A percentile compares a stretch with the other conserved stretches of the same genome.
phyloP scores from a whole-genome alignment of 495 filamentous ascomycete species.

The Hypoxylon lenormandii region DNA sequence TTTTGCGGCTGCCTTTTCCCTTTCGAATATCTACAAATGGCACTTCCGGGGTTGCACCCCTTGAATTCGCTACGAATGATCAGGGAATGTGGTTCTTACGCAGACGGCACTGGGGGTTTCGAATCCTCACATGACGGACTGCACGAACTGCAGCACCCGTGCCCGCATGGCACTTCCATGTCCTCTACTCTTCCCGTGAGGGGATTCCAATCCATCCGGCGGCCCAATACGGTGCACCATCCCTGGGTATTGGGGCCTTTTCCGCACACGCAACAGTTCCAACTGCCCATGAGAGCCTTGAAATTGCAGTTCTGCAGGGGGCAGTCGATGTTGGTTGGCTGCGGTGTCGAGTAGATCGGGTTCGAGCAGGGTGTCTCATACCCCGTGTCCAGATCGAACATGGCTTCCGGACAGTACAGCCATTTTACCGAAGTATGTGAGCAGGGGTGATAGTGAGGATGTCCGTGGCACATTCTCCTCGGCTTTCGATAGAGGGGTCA shows the following conservation, averaged over 20 bases:
- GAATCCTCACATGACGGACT: slow-evolving; percentile 50
- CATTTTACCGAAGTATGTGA: slow-evolving; percentile 59
- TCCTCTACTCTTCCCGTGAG: slow-evolving; percentile 51
- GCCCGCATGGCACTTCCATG: slow-evolving; percentile 56
- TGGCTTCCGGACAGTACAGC: slow-evolving; percentile 59
- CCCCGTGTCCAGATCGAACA: slow-evolving; percentile 57
- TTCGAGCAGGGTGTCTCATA: slow-evolving; percentile 58
- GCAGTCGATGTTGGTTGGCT: slow-evolving; percentile 53
- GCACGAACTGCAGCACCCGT: slow-evolving; percentile 58
- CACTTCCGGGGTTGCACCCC: slow-evolving; percentile 46
- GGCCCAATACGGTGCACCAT: slow-evolving; percentile 53
- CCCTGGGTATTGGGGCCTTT: slow-evolving; percentile 56
- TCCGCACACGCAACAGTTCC: slow-evolving; percentile 59
- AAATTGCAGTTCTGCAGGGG: slow-evolving; percentile 59
- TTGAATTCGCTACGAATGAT: slow-evolving; percentile 39
- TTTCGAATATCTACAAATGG: slow-evolving; percentile 50
- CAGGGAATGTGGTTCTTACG: slow-evolving; percentile 13
- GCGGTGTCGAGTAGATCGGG: slow-evolving; percentile 54
- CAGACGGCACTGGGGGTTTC: background rate
- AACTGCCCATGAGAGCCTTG: slow-evolving; percentile 53
- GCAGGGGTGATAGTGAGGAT: slow-evolving; percentile 58
- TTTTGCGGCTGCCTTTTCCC: slow-evolving; percentile 45
- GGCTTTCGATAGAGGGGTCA: slow-evolving; percentile 2
- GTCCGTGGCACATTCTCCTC: slow-evolving; percentile 59
- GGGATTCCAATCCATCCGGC: slow-evolving; percentile 53